These are phyloP conservation scores for Orbilia blumenaviensis DNA, from an alignment of 2,329 filamentous ascomycete genomes.

Conservation along the genomic window DNA sequence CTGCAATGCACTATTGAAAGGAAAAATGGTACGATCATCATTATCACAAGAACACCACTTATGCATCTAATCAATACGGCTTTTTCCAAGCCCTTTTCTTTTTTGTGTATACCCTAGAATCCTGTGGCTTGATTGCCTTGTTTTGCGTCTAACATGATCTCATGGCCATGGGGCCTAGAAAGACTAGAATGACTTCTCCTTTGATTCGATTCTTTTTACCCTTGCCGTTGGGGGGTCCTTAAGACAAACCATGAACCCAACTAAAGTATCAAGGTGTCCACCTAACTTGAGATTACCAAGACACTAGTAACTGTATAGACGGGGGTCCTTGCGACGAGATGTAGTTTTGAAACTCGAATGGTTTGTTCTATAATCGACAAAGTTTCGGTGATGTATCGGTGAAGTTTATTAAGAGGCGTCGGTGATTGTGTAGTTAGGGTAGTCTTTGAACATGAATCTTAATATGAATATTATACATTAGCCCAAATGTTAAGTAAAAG, in stretches of 20 bases:
- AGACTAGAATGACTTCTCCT: conserved; percentile 21
- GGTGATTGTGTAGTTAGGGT: background rate
- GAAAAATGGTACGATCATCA: conserved; percentile 49
- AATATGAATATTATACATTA: background rate
- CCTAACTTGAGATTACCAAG: conserved; percentile 28
- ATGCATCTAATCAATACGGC: conserved; percentile 22
- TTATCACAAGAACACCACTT: conserved; percentile 40
- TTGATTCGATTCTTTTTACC: conserved; percentile 41
- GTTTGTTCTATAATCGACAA: background rate
- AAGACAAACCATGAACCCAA: conserved; percentile 33
- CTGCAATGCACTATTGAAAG: conserved; percentile 49
- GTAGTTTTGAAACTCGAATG: conserved; percentile 7
- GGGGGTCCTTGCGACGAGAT: conserved; percentile 24
- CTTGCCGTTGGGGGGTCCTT: conserved; percentile 35
- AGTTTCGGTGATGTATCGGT: conserved; percentile 9
- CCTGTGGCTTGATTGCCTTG: conserved; percentile 53
- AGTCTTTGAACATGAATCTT: background rate
- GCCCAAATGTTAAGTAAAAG: background rate
- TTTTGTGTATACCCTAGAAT: background rate
- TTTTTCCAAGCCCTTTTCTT: conserved; percentile 23
- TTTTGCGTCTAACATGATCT: conserved; percentile 27
- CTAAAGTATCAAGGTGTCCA: conserved; percentile 22
- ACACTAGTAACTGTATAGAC: conserved; percentile 18
- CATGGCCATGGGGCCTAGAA: conserved; percentile 22
- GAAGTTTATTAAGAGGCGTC: background rate